phyloP scores from a whole-genome alignment of 495 filamentous ascomycete genomes.

The Hyaloscypha finlandica region DNA sequence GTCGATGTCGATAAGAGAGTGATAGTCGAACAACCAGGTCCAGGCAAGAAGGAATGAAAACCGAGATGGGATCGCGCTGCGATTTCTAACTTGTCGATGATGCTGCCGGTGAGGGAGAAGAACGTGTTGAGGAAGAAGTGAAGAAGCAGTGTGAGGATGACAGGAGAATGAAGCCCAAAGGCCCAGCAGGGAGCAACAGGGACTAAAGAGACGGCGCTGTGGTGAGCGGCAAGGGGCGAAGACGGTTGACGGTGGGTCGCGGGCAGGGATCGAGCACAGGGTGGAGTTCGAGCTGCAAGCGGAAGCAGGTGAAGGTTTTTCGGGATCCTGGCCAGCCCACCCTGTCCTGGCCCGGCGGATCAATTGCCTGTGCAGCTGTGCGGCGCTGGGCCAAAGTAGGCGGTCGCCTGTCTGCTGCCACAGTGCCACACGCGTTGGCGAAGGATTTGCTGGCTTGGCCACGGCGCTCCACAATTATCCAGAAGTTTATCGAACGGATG shows the following conservation, averaged over 20 bases:
- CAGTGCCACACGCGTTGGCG: background rate
- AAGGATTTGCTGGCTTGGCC: background rate
- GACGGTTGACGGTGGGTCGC: background rate
- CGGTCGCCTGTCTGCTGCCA: background rate
- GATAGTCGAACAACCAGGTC: constrained; percentile 41
- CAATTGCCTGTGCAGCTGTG: background rate
- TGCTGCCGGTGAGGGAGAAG: constrained; percentile 37
- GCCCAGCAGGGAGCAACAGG: no score
- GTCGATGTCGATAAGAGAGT: constrained; percentile 36
- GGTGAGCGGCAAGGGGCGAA: background rate
- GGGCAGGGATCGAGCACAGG: background rate
- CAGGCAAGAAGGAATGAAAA: constrained; percentile 44
- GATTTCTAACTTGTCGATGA: constrained; percentile 30
- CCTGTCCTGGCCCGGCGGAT: background rate
- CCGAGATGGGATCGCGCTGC: constrained; percentile 20
- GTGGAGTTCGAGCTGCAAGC: background rate
- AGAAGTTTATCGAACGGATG: background rate
- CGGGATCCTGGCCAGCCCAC: background rate
- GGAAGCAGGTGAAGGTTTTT: background rate
- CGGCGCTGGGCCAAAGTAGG: no score
- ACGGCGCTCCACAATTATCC: background rate
- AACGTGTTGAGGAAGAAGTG: constrained; percentile 36
- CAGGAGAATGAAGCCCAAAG: constrained; percentile 25
- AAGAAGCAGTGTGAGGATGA: constrained; percentile 6
- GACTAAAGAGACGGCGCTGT: no score